phyloP scores from a whole-genome alignment of 176 grass and related monocot genomes.

The Musa acuminata region DNA sequence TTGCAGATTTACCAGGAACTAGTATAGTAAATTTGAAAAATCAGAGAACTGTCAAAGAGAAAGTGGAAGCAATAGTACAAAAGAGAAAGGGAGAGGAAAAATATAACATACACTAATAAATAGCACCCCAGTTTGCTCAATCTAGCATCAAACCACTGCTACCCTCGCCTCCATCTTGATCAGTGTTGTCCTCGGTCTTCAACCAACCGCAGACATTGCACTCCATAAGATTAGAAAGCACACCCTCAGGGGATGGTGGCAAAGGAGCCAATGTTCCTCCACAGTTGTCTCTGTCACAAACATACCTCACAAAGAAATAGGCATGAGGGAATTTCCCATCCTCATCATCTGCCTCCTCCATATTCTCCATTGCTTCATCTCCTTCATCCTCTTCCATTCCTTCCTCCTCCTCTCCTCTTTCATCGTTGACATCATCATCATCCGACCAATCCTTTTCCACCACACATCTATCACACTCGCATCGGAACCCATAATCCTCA shows the following conservation, averaged over 20 bases:
- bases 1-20: no score
- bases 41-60: background rate
- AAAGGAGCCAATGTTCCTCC: slow-evolving; percentile 61
- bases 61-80: background rate
- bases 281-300: slow-evolving; percentile 58
- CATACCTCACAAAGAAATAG: slow-evolving; percentile 63
- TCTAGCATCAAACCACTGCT: slow-evolving; percentile 4
- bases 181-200: slow-evolving; percentile 31
- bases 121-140: background rate
- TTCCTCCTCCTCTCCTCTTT: slow-evolving; percentile 24
- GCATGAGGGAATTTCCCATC: slow-evolving; percentile 46
- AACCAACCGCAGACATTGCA: slow-evolving; percentile 62
- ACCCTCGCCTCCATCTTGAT: slow-evolving; percentile 13
- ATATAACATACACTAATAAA: background rate
- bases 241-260: slow-evolving; percentile 40
- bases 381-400: slow-evolving; percentile 42
- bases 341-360: background rate
- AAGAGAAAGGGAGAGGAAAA: no score
- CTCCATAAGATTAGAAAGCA: slow-evolving; percentile 45
- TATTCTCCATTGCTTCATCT: slow-evolving; percentile 18
- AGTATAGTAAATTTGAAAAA: background rate
- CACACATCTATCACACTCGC: slow-evolving; percentile 71
- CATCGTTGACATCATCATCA: slow-evolving; percentile 27
- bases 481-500: slow-evolving; percentile 71
- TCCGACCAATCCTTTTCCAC: slow-evolving; percentile 68